A percentile compares a stretch with the other conserved stretches of the same genome.
Evolutionary conservation across 106 monocot genomes (phyloP).

Genomic region (Posidonia australis): DNA sequence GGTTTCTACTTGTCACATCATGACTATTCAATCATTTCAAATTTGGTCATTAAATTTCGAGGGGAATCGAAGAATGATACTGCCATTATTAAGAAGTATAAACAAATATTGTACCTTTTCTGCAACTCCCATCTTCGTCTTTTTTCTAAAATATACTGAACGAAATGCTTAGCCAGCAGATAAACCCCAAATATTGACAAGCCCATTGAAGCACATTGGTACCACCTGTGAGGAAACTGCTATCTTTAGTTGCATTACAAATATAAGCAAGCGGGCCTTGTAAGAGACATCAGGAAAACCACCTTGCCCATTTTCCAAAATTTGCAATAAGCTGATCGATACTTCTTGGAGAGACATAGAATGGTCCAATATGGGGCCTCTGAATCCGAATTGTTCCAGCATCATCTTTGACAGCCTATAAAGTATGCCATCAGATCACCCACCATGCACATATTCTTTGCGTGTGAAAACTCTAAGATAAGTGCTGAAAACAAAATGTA

Average conservation of each 20-base stretch:
- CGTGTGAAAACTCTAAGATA: no score
- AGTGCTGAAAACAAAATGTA: neutral
- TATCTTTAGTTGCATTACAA: neutral
- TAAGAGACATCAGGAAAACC: neutral
- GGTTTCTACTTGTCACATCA: no score
- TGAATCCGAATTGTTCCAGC: slow-evolving; percentile 81
- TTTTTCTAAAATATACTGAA: slow-evolving; percentile 62
- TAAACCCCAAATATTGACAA: slow-evolving; percentile 69
- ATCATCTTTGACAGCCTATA: slow-evolving; percentile 92
- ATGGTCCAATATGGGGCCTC: slow-evolving; percentile 79
- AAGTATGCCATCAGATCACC: neutral
- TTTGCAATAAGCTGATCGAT: slow-evolving; percentile 78
- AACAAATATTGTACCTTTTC: slow-evolving; percentile 46
- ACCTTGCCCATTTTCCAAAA: slow-evolving; percentile 96
- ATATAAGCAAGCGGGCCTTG: neutral
- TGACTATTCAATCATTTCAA: no score
- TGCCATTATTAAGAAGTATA: no score
- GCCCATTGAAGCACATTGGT: slow-evolving; percentile 71
- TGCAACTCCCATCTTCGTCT: slow-evolving; percentile 56
- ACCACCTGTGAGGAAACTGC: slow-evolving; percentile 32
- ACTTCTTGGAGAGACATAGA: slow-evolving; percentile 74
- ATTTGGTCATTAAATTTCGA: no score
- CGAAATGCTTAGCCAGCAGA: slow-evolving; percentile 66
- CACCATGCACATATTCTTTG: neutral
- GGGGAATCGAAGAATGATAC: no score